Evolutionary conservation across 1,284 basidiomycete genomes (phyloP).

Genomic region (Microbotryum saponariae): DNA sequence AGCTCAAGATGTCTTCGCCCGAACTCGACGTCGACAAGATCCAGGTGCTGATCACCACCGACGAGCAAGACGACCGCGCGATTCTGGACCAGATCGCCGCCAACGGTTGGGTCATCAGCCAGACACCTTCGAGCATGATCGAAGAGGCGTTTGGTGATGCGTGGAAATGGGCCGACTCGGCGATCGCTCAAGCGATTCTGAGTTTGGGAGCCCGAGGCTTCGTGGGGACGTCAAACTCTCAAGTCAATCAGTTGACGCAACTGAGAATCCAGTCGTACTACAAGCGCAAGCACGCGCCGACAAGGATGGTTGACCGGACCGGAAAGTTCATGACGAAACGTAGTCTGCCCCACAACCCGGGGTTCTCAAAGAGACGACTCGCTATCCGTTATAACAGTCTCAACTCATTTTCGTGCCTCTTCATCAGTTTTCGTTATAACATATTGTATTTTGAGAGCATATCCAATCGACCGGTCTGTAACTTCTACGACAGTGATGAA

Average conservation of each 20-base stretch:
- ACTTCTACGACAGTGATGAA: too few relatives aligned
- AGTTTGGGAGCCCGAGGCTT: conserved; percentile 54
- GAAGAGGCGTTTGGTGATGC: conserved; percentile 34
- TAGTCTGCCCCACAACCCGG: too few relatives aligned
- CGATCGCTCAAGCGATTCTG: conserved; percentile 60
- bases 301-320: too few relatives aligned
- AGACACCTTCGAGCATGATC: conserved; percentile 42
- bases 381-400: too few relatives aligned
- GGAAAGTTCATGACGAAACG: too few relatives aligned
- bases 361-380: too few relatives aligned
- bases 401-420: too few relatives aligned
- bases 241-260: conserved; percentile 58
- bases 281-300: too few relatives aligned
- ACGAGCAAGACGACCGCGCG: conserved; percentile 51
- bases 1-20: conserved; percentile 47
- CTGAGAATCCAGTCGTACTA: conserved; percentile 46
- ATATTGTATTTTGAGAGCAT: too few relatives aligned
- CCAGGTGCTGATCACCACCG: conserved; percentile 62
- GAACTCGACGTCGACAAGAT: conserved; percentile 43
- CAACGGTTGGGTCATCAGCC: conserved; percentile 59
- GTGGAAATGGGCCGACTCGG: conserved; percentile 19
- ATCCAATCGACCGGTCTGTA: too few relatives aligned
- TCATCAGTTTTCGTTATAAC: too few relatives aligned
- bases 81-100: conserved; percentile 59
- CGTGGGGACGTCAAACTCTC: conserved; percentile 60